Percentiles rank a stretch among this genome's conserved stretches.
Conservation (phyloP, 2,329 filamentous ascomycete species). For the Penicillium sp. region DNA sequence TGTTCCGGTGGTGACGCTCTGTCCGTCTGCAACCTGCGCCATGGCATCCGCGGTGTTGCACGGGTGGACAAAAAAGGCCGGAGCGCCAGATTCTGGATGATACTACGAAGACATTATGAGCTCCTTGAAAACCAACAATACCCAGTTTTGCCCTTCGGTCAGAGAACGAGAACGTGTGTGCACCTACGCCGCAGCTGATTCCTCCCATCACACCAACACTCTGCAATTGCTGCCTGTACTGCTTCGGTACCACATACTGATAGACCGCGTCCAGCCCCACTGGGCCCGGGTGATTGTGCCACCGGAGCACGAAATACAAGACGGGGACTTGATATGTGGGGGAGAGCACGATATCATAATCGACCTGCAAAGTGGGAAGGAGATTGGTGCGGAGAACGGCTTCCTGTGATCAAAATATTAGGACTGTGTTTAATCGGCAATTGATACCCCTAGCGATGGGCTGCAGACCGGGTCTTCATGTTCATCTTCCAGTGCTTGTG, state of each 20-base stretch:
- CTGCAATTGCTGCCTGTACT: constrained; percentile 64
- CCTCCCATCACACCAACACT: constrained; percentile 67
- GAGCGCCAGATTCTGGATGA: constrained; percentile 76
- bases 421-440: constrained; percentile 3
- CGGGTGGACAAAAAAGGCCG: constrained; percentile 89
- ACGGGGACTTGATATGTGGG: constrained; percentile 74
- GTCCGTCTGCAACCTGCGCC: constrained; percentile 56
- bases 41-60: constrained; percentile 86
- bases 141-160: constrained; percentile 2
- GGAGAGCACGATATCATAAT: constrained; percentile 75
- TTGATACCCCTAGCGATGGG: constrained; percentile 1
- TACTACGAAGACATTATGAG: constrained; percentile 58
- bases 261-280: constrained; percentile 70
- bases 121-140: constrained; percentile 24
- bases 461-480: constrained; percentile 33
- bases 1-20: constrained; percentile 51
- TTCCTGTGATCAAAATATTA: constrained; percentile 35
- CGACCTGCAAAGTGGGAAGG: constrained; percentile 53
- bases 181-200: constrained; percentile 74
- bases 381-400: constrained; percentile 40
- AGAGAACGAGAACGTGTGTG: constrained; percentile 13
- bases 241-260: constrained; percentile 66
- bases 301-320: constrained; percentile 71
- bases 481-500: constrained; percentile 26
- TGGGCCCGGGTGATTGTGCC: constrained; percentile 57